Conservation (phyloP, 1,139 yeast genomes). For the Taphrina deformans region DNA sequence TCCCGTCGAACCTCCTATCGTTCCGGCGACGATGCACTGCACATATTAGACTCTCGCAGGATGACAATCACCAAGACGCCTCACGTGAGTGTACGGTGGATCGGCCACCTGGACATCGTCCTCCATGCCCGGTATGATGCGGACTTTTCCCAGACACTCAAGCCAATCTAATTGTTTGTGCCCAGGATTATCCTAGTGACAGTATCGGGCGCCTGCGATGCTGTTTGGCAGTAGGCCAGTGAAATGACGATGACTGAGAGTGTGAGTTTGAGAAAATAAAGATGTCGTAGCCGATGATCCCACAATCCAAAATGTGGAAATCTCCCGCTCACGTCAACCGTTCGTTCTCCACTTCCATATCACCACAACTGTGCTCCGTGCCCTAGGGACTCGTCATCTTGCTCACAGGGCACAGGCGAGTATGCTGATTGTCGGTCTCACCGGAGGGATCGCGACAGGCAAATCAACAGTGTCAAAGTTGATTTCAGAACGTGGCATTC, state of each 20-base stretch:
- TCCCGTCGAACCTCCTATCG: conserved; percentile 91
- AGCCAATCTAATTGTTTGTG: too few relatives aligned
- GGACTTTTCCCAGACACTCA: too few relatives aligned
- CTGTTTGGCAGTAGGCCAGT: too few relatives aligned
- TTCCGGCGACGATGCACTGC: conserved; percentile 71
- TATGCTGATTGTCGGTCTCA: conserved; percentile 88
- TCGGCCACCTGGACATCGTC: conserved; percentile 4
- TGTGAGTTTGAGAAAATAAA: conserved; percentile 1
- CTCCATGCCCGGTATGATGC: background rate
- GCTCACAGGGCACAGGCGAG: too few relatives aligned
- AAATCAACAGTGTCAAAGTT: conserved; percentile 81
- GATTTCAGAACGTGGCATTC: conserved; percentile 56
- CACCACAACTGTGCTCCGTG: too few relatives aligned
- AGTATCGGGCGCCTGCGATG: background rate
- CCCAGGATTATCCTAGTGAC: too few relatives aligned
- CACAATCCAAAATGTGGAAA: background rate
- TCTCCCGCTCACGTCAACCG: background rate
- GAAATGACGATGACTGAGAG: background rate
- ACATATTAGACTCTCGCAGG: background rate
- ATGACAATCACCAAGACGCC: background rate
- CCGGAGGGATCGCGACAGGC: conserved; percentile 96
- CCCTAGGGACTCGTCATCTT: too few relatives aligned
- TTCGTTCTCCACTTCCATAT: background rate
- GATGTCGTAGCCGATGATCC: conserved; percentile 7
- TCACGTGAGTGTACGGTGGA: conserved; percentile 15